A percentile compares a stretch with the other conserved stretches of the same genome.
Conservation (phyloP, 805 yeast genomes). For the Pichia ethanolica region DNA sequence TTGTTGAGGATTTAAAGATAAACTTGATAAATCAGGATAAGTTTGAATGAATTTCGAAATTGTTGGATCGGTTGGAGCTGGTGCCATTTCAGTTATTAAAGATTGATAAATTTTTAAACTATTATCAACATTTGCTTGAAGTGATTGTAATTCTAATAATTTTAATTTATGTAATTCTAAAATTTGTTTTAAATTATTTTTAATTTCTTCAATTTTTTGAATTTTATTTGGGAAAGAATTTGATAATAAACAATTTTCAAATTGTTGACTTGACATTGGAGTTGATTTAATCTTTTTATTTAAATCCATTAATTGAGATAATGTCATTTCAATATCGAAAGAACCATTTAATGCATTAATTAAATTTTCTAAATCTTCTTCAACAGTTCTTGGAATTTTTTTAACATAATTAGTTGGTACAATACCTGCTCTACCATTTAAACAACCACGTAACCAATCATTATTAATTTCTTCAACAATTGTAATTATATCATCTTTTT, state of each 20-base stretch:
- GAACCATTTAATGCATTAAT: constrained; percentile 41
- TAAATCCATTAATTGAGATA: constrained; percentile 42
- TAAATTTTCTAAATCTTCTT: constrained; percentile 47
- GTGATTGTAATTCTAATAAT: constrained; percentile 66
- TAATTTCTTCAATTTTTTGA: constrained; percentile 61
- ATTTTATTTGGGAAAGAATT: constrained; percentile 66
- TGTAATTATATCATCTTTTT: constrained; percentile 79
- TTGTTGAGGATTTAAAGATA: constrained; percentile 1
- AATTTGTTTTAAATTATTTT: constrained; percentile 65
- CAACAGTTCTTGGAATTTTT: constrained; percentile 60
- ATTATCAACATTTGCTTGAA: constrained; percentile 61
- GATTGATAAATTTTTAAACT: constrained; percentile 68
- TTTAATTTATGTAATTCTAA: constrained; percentile 73
- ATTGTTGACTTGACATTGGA: constrained; percentile 28
- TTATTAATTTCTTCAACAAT: constrained; percentile 82
- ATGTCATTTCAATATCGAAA: constrained; percentile 63
- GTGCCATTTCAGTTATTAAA: constrained; percentile 28
- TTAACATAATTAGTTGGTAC: constrained; percentile 91
- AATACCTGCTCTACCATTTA: constrained; percentile 75
- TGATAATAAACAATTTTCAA: constrained; percentile 35
- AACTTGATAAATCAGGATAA: constrained; percentile 12
- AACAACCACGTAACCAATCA: constrained; percentile 94
- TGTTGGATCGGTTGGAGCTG: constrained; percentile 12
- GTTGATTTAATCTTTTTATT: constrained; percentile 29
- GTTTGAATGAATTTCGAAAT: constrained; percentile 9